Evolutionary conservation across 306 rosid genomes (phyloP).

Genomic region (Malus fusca): DNA sequence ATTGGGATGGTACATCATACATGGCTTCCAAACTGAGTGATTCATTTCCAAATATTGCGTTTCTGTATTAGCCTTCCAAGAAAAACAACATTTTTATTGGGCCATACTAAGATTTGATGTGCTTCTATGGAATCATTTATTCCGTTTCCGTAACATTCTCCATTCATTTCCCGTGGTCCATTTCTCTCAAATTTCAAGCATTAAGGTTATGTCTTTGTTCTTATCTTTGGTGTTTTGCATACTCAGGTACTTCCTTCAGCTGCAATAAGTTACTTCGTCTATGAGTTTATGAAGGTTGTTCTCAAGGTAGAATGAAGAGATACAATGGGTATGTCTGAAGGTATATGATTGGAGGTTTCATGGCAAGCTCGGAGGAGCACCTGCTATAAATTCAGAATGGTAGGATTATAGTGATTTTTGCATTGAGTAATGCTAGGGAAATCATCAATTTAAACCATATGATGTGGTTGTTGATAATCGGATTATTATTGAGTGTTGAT

Average conservation of each 20-base stretch:
- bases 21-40: too few species aligned
- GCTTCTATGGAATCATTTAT: neutral
- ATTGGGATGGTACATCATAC: too few species aligned
- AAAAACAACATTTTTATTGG: neutral
- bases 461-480: too few species aligned
- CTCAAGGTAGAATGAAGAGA: conserved; percentile 74
- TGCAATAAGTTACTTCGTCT: conserved; percentile 82
- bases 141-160: neutral
- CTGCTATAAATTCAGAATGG: conserved; percentile 5
- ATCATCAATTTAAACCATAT: too few species aligned
- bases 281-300: conserved; percentile 93
- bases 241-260: conserved; percentile 97
- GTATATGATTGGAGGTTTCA: conserved; percentile 16
- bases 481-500: too few species aligned
- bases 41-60: too few species aligned
- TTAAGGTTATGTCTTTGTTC: neutral
- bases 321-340: conserved; percentile 13
- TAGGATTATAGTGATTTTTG: conserved; percentile 11
- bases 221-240: conserved; percentile 9
- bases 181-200: conserved; percentile 2
- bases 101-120: conserved; percentile 4
- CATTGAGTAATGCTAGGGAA: neutral
- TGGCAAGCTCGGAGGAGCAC: conserved; percentile 3
- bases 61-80: too few species aligned
- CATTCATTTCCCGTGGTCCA: neutral